A percentile compares a stretch with the other conserved stretches of the same genome.
Conservation (phyloP, 345 rosid genomes). For the Eucalyptus fibrosa region DNA sequence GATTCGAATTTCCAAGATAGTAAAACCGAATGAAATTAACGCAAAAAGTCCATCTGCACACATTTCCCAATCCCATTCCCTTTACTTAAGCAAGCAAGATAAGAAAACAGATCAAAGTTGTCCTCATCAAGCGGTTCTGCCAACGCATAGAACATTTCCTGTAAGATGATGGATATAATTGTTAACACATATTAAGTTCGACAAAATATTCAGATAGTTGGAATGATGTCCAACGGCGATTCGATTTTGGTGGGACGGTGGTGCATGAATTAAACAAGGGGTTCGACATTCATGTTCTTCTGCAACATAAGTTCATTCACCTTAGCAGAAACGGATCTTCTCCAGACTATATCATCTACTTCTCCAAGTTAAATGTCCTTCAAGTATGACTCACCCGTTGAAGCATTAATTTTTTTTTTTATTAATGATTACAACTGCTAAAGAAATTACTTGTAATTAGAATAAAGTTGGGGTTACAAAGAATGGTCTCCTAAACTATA, state of each 20-base stretch:
- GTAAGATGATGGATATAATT: too few relatives aligned
- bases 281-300: background rate
- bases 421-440: background rate
- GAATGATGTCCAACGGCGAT: background rate
- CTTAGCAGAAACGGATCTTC: background rate
- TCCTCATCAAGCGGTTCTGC: too few relatives aligned
- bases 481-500: background rate
- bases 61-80: too few relatives aligned
- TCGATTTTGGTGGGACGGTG: background rate
- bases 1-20: too few relatives aligned
- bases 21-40: too few relatives aligned
- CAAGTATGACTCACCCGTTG: background rate
- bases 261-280: background rate
- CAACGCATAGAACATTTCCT: too few relatives aligned
- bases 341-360: background rate
- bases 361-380: background rate
- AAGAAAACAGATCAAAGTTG: too few relatives aligned
- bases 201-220: too few relatives aligned
- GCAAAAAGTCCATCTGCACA: too few relatives aligned
- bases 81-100: too few relatives aligned
- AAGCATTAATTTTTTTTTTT: too few relatives aligned
- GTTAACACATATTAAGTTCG: too few relatives aligned
- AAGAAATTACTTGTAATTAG: background rate
- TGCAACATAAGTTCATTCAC: background rate
- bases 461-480: background rate